A percentile compares a stretch with the other conserved stretches of the same genome.
Evolutionary conservation across 2,329 filamentous ascomycete species (phyloP).

Genomic region (Colletotrichum karsti): DNA sequence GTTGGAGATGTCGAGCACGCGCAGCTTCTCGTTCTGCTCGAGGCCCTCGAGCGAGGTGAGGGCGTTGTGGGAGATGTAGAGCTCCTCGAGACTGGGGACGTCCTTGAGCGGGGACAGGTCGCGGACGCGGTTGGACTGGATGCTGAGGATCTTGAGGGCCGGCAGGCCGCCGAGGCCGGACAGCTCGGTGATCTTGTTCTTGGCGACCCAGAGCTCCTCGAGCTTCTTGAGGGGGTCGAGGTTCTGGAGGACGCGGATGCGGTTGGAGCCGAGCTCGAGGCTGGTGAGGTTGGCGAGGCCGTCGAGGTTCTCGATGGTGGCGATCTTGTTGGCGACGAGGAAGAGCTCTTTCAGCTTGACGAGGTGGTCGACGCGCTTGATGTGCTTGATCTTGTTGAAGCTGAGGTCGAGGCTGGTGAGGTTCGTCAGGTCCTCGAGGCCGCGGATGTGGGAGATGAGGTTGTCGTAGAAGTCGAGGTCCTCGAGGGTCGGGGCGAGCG

Average conservation of each 20-base stretch:
- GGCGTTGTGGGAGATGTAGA: conserved; percentile 97
- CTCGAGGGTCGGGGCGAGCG: conserved; percentile 71
- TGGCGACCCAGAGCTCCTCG: conserved; percentile 93
- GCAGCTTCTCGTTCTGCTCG: conserved; percentile 71
- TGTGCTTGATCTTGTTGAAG: conserved; percentile 99
- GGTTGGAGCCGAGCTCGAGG: conserved; percentile 91
- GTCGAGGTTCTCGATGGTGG: conserved; percentile 84
- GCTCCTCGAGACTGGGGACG: conserved; percentile 82
- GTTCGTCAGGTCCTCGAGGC: conserved; percentile 79
- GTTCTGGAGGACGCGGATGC: conserved; percentile 88
- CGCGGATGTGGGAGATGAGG: conserved; percentile 85
- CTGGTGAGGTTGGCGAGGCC: conserved; percentile 79
- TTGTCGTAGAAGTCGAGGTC: conserved; percentile 98
- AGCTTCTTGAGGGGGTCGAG: conserved; percentile 79
- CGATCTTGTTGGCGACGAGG: conserved; percentile 95
- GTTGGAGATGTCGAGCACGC: conserved; percentile 87
- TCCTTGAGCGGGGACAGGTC: conserved; percentile 79
- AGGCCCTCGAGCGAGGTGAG: conserved; percentile 81
- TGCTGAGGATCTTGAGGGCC: conserved; percentile 87
- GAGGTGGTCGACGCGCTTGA: conserved; percentile 86
- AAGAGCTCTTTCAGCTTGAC: conserved; percentile 83
- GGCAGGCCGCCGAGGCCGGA: conserved; percentile 77
- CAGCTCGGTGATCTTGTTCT: conserved; percentile 93
- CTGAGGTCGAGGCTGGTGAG: conserved; percentile 87
- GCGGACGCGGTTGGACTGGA: conserved; percentile 93